Evolutionary conservation across 2,329 filamentous ascomycete genomes (phyloP).

Genomic region (Alternaria hordeiaustralica): DNA sequence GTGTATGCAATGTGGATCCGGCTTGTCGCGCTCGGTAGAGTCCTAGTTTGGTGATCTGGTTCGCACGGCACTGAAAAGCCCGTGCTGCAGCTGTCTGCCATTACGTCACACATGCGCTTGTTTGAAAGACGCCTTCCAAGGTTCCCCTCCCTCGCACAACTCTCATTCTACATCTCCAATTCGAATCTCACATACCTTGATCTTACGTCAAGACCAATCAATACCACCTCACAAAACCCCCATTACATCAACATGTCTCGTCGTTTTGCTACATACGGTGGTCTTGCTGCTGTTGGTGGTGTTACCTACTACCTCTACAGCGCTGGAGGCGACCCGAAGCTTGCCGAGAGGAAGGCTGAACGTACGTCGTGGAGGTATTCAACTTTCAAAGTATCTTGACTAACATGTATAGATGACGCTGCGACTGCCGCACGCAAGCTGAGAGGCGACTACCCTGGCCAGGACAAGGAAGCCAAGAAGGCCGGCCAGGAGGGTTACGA

Average conservation of each 20-base stretch:
- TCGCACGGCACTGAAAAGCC: slow-evolving; percentile 12
- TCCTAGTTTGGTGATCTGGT: slow-evolving; percentile 28
- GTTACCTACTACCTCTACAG: slow-evolving; percentile 88
- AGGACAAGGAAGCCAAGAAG: slow-evolving; percentile 68
- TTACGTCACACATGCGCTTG: slow-evolving; percentile 35
- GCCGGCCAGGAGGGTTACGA: slow-evolving; percentile 61
- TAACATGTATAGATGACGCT: slow-evolving; percentile 70
- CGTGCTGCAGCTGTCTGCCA: slow-evolving; percentile 29
- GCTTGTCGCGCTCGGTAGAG: slow-evolving; percentile 7
- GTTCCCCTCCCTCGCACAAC: slow-evolving; percentile 26
- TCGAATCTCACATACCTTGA: slow-evolving; percentile 8
- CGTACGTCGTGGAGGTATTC: slow-evolving; percentile 60
- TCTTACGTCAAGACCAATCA: slow-evolving; percentile 6
- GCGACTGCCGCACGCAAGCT: slow-evolving; percentile 71
- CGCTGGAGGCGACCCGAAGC: slow-evolving; percentile 80
- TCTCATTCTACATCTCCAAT: slow-evolving; percentile 8
- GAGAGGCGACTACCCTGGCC: slow-evolving; percentile 69
- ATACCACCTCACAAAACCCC: slow-evolving; percentile 2
- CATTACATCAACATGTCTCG: slow-evolving; percentile 36
- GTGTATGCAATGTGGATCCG: background rate
- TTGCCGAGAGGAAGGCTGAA: slow-evolving; percentile 85
- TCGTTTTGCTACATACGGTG: slow-evolving; percentile 35
- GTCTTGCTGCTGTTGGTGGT: slow-evolving; percentile 61
- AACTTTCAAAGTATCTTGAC: background rate
- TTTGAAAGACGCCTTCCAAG: slow-evolving; percentile 27